Base-by-base conservation (phyloP, 1,139 yeast genomes). In the Blastobotrys arbuscula region DNA sequence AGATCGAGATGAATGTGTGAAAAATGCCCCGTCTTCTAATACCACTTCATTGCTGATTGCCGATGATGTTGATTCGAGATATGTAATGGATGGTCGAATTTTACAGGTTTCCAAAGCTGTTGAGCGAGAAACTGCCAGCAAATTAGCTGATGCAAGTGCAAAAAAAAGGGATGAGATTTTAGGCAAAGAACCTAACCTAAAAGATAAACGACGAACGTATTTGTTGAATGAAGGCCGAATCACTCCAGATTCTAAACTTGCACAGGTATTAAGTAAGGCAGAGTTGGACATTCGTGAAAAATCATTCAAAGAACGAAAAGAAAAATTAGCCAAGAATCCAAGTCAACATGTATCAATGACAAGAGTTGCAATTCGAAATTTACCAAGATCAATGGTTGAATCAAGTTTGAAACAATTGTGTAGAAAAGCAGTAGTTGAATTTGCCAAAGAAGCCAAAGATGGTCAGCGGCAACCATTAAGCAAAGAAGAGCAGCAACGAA, bases 151-250 rank as follows among this genome's bases (percentile, higher is more conserved):
- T 57, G 79, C 80, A 59, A 84, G 86, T 63, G 79, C 88, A 0
- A 74, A 72, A 43, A 82, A 83, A 64, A 78, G 97, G 65, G 79
- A 79, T 56, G 89, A 82, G 65, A 71, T 77, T 1, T 70, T 86
- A 37, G 98, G 97, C 31, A 87, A 87, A 63, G 82, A 86, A 1
- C 48, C 48, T 8, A 33, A 42, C 7, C 87, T 82, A 60, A 81
- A 76, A 61, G 99, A 92, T 66, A 86, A 76, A 67, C 82, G 98
- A 67, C 87, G 85, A 59, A 66, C 90, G 59, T 92, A 81, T 66
- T 72, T 92, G 64, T 74, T 92, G 60, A 90, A 92, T 66, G 99
- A 92, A 74, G 98, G 99, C 61, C 79, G 97, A 61, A 85, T 92
- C 55, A 79, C 90, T 2, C 77, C 82, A 50, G 82, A 81, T 53